Evolutionary conservation across 306 rosid genomes (phyloP), one percentile per base, ranked within the genome.

Genomic region (Adenanthera pavonina): DNA sequence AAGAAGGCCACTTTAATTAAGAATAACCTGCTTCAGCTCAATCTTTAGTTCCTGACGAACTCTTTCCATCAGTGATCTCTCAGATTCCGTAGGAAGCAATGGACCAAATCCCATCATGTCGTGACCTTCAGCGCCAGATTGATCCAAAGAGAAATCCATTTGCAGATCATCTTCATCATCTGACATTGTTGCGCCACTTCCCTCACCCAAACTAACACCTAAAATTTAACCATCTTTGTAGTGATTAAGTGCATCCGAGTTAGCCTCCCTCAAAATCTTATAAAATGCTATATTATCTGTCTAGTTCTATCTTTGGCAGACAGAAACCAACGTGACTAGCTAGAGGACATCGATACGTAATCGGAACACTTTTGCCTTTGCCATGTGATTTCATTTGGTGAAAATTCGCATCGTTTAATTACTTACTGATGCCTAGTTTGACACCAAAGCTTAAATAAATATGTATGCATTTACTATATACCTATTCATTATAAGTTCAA

Each of bases 81-180:
- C 99, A 43, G 99, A 93, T 84, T 96, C 99, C 0, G 98, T 96
- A 5, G 99, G 99, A 75, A 93, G 94, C 19, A 93, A 79, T 2
- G 97, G 98, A 49, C 98, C 99, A 69, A 96, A 91, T 68, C 98
- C 98, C 98, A 96, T 92, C 92, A 91, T 88, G 92, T 96, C 98
- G 71, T 95, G 94, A 0, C 83, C 93, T 30, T 88, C 99, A 36
- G 43, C 80, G 0, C 91, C 86, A 0, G 94, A 87, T 77, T 89
- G 99, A 66, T 95, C 98, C 30, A 95, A 70, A 65, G 91, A 84
- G 80, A 89, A 93, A 83, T 95, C 97, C 91, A 92, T 89, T 48
- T 73, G 97, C 82, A 91, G 4, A 0, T 95, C 99, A 40, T 95
- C 98, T 47, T 95, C 99, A 74, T 95, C 99, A 40, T 95, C 99